phyloP scores from a whole-genome alignment of 495 filamentous ascomycete genomes.

The Neurospora sp. region DNA sequence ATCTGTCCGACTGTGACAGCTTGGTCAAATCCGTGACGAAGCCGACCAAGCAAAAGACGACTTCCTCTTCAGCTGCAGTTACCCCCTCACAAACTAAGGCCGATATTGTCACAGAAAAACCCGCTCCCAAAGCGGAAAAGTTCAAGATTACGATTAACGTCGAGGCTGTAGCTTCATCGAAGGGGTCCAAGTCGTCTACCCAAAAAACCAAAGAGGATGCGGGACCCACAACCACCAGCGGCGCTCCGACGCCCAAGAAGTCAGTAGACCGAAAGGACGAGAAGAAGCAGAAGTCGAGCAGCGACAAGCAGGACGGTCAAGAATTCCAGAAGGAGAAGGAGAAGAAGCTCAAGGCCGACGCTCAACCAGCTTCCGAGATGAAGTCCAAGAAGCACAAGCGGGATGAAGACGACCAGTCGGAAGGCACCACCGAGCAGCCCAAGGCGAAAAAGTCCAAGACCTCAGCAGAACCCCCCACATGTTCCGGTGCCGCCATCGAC shows the following conservation, averaged over 20 bases:
- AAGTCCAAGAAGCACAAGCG: conserved; percentile 4
- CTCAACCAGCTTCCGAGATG: no score
- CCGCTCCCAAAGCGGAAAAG: not conserved
- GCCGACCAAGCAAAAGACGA: not conserved
- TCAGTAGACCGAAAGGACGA: not conserved
- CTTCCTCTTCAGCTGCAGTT: not conserved
- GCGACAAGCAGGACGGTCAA: not conserved
- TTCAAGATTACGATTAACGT: not conserved
- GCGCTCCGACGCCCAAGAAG: not conserved
- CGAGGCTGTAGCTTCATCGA: not conserved
- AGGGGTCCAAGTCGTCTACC: not conserved
- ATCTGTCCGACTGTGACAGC: not conserved
- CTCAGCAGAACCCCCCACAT: not conserved
- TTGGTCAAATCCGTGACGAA: not conserved
- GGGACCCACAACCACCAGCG: not conserved
- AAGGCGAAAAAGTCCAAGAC: conserved; percentile 7
- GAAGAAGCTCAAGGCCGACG: not conserved
- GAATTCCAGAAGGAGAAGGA: not conserved
- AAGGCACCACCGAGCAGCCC: not conserved
- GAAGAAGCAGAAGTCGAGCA: not conserved
- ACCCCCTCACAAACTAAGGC: not conserved
- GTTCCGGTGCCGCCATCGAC: not conserved
- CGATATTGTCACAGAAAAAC: not conserved
- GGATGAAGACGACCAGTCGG: not conserved
- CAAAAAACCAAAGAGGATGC: not conserved